Evolutionary conservation across 768 basidiomycete genomes (phyloP), one percentile per base, ranked within the genome.

Genomic region (Leucocoprinus sp.): DNA sequence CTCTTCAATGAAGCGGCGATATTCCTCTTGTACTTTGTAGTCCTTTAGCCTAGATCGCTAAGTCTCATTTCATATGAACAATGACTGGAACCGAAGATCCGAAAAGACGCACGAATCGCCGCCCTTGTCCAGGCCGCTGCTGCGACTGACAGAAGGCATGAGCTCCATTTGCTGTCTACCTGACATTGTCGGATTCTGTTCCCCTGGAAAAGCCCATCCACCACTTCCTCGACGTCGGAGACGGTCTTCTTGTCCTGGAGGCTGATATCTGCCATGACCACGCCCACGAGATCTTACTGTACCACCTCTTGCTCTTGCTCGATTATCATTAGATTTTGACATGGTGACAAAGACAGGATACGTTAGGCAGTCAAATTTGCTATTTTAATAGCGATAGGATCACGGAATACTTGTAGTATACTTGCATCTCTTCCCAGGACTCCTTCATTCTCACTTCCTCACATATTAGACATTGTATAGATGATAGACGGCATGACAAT

Each of bases 71-170:
- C 36, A 40, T 4, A 36, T 24, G 12, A n/a, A 31, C 38, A 28
- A 14, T 42, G 15, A 9, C 28, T 18, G 40, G 28, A 29, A 37
- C 18, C 31, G 17, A 39, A 31, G 19, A 57, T 31, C 26, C 11
- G 11, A n/a, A 4, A 14, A 7, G 40, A 61, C 85, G 72, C 62
- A 89, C 86, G 74, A 71, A 63, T 87, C 81, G 29, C 86, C 84
- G 49, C 78, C 83, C 52, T 75, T 78, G 53, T 82, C 81, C 19
- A 87, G 57, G 8, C 86, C 84, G 52, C 85, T 81, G 54, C 83
- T 85, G 31, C 86, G 71, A 56, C 85, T 88, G 37, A 87, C 75
- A 1, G 83, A 84, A 1, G 84, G 72, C 38, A 88, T 73, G 40
- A 74, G 63, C 48, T 83, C 76, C 78, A 86, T 80, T 35, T 65